Conservation (phyloP, 352 stramenopile species). For the Phytopythium aichiense region DNA sequence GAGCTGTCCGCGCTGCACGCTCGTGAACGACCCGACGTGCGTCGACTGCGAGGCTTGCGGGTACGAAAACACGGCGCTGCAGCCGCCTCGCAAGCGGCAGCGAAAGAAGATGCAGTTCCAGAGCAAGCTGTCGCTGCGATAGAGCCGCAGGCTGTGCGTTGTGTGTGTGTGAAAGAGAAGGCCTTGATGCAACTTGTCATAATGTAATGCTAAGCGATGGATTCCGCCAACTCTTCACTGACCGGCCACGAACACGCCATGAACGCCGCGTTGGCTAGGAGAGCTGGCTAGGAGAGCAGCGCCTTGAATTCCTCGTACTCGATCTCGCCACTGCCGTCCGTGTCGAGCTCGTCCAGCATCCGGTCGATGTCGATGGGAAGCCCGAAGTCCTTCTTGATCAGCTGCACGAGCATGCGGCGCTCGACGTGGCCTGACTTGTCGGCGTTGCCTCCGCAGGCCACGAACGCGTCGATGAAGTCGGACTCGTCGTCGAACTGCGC, state of each 20-base stretch:
- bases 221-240: not conserved
- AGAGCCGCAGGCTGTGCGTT: conserved; percentile 13
- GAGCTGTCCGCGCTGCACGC: conserved; percentile 74
- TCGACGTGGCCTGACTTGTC: conserved; percentile 94
- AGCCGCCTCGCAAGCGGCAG: conserved; percentile 48
- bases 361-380: conserved; percentile 96
- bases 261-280: conserved; percentile 32
- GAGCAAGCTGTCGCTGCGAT: conserved; percentile 69
- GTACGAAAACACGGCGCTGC: conserved; percentile 30
- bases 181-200: not conserved
- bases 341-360: conserved; percentile 95
- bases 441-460: conserved; percentile 89
- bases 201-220: not conserved
- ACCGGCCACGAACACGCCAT: not conserved
- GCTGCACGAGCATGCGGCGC: conserved; percentile 83
- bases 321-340: conserved; percentile 92
- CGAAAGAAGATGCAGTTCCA: conserved; percentile 73
- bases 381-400: conserved; percentile 96
- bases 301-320: conserved; percentile 96
- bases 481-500: conserved; percentile 95
- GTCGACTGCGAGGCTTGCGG: conserved; percentile 65
- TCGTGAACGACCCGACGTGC: conserved; percentile 62
- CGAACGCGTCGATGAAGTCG: conserved; percentile 97
- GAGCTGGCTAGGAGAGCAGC: conserved; percentile 79
- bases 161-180: not conserved